Evolutionary conservation across 2,329 filamentous ascomycete genomes (phyloP).

Genomic region (Lecanicillium sp.): DNA sequence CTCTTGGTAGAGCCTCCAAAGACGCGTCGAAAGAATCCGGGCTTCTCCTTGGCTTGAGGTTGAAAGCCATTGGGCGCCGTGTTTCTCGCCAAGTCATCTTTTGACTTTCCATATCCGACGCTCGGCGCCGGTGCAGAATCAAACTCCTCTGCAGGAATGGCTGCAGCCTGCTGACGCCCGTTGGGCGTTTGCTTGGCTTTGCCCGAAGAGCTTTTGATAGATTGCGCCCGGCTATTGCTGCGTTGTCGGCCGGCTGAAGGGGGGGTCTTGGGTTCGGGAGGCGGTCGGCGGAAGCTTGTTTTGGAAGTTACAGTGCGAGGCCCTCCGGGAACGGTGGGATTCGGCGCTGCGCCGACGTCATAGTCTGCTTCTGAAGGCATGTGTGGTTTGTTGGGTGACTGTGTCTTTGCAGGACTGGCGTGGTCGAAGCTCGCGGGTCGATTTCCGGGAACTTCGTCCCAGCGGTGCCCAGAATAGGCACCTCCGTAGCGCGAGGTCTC

Average conservation of each 20-base stretch:
- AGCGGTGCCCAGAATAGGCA: too few species aligned
- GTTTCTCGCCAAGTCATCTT: constrained; percentile 28
- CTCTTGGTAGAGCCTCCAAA: constrained; percentile 67
- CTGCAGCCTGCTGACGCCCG: constrained; percentile 10
- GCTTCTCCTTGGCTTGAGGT: constrained; percentile 55
- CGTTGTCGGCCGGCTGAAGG: constrained; percentile 1
- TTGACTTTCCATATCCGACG: constrained; percentile 51
- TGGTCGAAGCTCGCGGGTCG: too few species aligned
- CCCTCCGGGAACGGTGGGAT: constrained; percentile 3
- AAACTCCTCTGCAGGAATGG: constrained; percentile 27
- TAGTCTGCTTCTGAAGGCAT: constrained; percentile 10
- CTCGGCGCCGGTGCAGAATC: constrained; percentile 50
- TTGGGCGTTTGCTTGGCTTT: background rate
- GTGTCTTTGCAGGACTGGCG: too few species aligned
- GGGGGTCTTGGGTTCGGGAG: background rate
- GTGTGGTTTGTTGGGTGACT: constrained; percentile 1
- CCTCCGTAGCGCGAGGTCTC: too few species aligned
- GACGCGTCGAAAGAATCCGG: constrained; percentile 87
- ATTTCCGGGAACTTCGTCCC: too few species aligned
- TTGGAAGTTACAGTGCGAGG: background rate
- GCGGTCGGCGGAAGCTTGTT: background rate
- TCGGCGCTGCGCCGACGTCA: constrained; percentile 6
- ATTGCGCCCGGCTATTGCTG: constrained; percentile 4
- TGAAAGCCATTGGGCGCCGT: constrained; percentile 29
- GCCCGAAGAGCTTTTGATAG: constrained; percentile 3